phyloP scores from a whole-genome alignment of 345 rosid species.

The Arabidopsis thaliana region DNA sequence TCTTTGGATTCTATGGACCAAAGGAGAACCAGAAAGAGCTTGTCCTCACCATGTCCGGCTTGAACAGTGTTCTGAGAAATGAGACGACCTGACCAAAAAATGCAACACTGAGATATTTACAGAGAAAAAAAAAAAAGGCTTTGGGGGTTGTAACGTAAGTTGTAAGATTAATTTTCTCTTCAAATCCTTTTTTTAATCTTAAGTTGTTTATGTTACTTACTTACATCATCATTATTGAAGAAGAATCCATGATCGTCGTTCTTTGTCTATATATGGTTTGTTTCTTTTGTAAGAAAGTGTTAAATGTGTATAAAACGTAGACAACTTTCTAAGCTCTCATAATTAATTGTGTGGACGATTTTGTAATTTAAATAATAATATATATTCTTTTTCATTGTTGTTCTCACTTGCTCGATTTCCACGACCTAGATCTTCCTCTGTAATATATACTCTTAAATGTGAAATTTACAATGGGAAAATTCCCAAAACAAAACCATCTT shows the following conservation, averaged over 20 bases:
- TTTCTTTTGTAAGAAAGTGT: slow-evolving; percentile 36
- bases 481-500: too few species aligned
- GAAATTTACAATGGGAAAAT: not conserved
- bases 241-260: slow-evolving; percentile 29
- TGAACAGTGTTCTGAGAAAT: slow-evolving; percentile 38
- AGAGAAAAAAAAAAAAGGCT: not conserved
- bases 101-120: slow-evolving; percentile 14
- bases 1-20: slow-evolving; percentile 73
- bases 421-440: not conserved
- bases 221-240: slow-evolving; percentile 24
- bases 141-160: slow-evolving; percentile 38
- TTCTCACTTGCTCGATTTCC: not conserved
- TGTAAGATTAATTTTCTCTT: slow-evolving; percentile 30
- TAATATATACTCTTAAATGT: not conserved
- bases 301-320: slow-evolving; percentile 34
- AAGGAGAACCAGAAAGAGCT: slow-evolving; percentile 80
- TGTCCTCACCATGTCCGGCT: slow-evolving; percentile 68
- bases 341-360: slow-evolving; percentile 14
- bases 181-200: slow-evolving; percentile 1
- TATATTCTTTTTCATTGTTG: not conserved
- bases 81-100: slow-evolving; percentile 34
- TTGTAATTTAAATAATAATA: slow-evolving; percentile 18
- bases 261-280: slow-evolving; percentile 37
- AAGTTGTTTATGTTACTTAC: slow-evolving; percentile 23
- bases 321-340: slow-evolving; percentile 23